phyloP scores from a whole-genome alignment of 352 stramenopile genomes.

The Globisporangium sylvaticum region DNA sequence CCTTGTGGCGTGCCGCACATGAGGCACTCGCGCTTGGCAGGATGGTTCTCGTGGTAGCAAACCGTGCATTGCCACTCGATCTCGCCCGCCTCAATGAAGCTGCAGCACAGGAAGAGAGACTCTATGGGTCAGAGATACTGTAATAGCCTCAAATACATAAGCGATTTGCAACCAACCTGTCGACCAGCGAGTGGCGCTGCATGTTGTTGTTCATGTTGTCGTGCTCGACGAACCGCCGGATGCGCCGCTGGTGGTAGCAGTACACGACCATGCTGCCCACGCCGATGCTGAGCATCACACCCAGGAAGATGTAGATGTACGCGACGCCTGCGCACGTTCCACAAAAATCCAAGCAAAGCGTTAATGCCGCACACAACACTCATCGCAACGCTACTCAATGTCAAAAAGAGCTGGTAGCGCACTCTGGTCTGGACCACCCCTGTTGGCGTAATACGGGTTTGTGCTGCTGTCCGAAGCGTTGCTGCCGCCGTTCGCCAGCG shows the following conservation, averaged over 20 bases:
- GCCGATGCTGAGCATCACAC: conserved; percentile 45
- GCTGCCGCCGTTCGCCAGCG: not conserved
- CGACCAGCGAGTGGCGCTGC: conserved; percentile 78
- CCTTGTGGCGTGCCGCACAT: conserved; percentile 80
- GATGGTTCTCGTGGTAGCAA: conserved; percentile 85
- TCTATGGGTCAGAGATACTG: not conserved
- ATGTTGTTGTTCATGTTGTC: conserved; percentile 87
- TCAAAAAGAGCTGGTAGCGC: not conserved
- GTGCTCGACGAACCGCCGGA: conserved; percentile 48
- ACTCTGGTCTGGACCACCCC: not conserved
- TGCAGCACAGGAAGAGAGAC: conserved; percentile 10
- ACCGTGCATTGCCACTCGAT: conserved; percentile 80
- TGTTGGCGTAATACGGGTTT: conserved; percentile 3
- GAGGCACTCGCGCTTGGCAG: conserved; percentile 74
- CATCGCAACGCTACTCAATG: not conserved
- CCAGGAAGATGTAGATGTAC: conserved; percentile 71
- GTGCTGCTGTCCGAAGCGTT: not conserved
- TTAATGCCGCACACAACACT: not conserved
- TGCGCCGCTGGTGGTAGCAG: conserved; percentile 59
- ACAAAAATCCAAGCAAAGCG: not conserved
- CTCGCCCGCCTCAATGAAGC: conserved; percentile 64
- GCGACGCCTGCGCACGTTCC: conserved; percentile 26
- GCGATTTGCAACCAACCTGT: conserved; percentile 29
- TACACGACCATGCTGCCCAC: conserved; percentile 48
- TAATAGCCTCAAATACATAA: not conserved